Percentiles rank a stretch among this genome's conserved stretches.
Conservation (phyloP, 164 flowering plant species). For the Tetrastigma voinierianum region DNA sequence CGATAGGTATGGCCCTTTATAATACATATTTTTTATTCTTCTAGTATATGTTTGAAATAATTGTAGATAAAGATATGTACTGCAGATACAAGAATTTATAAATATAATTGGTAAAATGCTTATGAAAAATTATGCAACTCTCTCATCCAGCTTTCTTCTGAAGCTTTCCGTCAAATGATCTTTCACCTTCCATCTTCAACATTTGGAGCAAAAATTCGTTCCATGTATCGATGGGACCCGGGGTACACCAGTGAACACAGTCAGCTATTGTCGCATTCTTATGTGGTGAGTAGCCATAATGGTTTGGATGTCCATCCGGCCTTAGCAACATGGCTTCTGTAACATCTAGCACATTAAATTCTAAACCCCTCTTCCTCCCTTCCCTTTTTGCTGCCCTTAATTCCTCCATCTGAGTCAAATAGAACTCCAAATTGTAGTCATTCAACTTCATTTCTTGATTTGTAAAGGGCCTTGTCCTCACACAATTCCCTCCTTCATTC, state of each 20-base stretch:
- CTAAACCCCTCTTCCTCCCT: conserved; percentile 28
- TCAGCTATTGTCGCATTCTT: conserved; percentile 29
- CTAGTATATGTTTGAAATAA: no score
- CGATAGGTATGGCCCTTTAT: no score
- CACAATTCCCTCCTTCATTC: conserved; percentile 54
- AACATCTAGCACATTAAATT: conserved; percentile 34
- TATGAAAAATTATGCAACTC: no score
- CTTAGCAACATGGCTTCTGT: conserved; percentile 45
- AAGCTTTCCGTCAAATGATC: background rate
- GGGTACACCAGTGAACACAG: conserved; percentile 65
- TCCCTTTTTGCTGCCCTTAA: conserved; percentile 28
- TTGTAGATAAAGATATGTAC: no score
- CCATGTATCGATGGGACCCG: conserved; percentile 56
- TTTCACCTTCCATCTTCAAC: conserved; percentile 28
- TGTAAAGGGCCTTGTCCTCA: conserved; percentile 32
- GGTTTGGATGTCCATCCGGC: conserved; percentile 60
- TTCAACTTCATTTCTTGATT: conserved; percentile 23
- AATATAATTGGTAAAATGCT: no score
- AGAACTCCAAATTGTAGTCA: conserved; percentile 23
- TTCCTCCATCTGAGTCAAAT: conserved; percentile 41
- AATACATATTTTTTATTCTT: no score
- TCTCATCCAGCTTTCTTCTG: background rate
- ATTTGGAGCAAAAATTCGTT: conserved; percentile 49
- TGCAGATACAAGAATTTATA: no score
- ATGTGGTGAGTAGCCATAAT: conserved; percentile 27